These are phyloP conservation scores for Nakazawaea ishiwadae DNA, from an alignment of 805 yeast genomes.

Conservation along the genomic window DNA sequence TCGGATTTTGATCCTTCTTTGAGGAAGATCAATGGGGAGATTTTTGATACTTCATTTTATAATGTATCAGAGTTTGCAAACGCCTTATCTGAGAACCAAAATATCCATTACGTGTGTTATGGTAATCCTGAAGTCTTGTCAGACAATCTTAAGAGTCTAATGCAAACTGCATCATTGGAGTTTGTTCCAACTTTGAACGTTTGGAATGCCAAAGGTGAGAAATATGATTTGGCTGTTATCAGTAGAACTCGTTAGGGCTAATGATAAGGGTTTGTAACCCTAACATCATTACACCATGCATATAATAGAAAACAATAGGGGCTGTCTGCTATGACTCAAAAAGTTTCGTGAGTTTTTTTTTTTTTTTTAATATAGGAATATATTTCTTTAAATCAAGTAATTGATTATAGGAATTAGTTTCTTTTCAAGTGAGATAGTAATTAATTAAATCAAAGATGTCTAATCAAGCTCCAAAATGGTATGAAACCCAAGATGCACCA, in stretches of 20 bases:
- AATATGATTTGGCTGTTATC: constrained; percentile 20
- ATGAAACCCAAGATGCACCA: constrained; percentile 87
- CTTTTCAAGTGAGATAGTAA: too few relatives aligned
- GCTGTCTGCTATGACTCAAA: constrained; percentile 1
- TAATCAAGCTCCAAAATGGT: constrained; percentile 77
- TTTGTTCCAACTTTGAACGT: constrained; percentile 23
- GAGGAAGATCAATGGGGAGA: neutral
- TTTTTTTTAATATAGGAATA: neutral
- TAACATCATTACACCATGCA: neutral
- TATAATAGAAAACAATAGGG: too few relatives aligned
- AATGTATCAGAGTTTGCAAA: neutral
- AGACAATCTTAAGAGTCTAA: neutral
- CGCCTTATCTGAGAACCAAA: too few relatives aligned
- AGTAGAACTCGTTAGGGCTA: constrained; percentile 13
- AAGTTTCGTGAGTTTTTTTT: neutral
- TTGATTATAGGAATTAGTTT: too few relatives aligned
- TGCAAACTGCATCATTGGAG: constrained; percentile 17
- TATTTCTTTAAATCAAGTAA: constrained; percentile 4
- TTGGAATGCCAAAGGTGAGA: constrained; percentile 23
- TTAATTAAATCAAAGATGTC: constrained; percentile 20
- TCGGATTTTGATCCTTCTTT: too few relatives aligned
- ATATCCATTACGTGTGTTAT: neutral
- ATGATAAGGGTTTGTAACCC: neutral
- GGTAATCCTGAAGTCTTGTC: neutral
- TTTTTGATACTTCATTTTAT: constrained; percentile 1